Base-by-base conservation (phyloP, 148 eudicot species). In the Vaccinium darrowii region DNA sequence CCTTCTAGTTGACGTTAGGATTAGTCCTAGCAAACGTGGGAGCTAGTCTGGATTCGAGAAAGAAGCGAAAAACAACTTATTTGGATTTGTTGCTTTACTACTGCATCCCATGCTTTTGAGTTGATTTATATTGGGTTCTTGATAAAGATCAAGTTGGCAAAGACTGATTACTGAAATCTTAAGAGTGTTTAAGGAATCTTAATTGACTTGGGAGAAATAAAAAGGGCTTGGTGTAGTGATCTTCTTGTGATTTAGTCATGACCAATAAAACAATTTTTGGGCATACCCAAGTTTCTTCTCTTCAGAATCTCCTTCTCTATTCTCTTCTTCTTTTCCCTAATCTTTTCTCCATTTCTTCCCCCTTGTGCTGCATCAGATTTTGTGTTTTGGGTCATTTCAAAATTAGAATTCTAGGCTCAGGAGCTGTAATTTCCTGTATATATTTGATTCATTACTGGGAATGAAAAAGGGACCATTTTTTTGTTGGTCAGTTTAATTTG, bases 401-500 rank as follows among this genome's bases (percentile, higher is more conserved):
- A 54, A 33, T 54, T 69, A 54, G 11, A 13, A 8, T 13, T 21
- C 8, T 54, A 8, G 36, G 33, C 72, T 53, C 56, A 58, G 79
- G 71, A 47, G 12, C 56, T 39, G 23, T 58, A 7, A 19, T 77
- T 84, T 79, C 23, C 10, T 43, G 58, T 36, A 0, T 7, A 73
- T 43, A 80, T 56, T 56, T 79, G 33, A 25, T 80, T 11, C 12
- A 43, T 56, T 79, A 15, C 36, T 80, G 56, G 27, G 50, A 1
- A 71, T 85, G 56, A 71, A 71, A 5, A 56, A 56, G 50, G 80
- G 74, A 12, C 39, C 11, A 30, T 81, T 27, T 9, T 33, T 33
- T 33, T 83, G 82, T 11, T 84, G 84, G 76, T 0, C 88, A 89
- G 87, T 62, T 84, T 71, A 87, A 84, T 72, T 78, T 79, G 82